Evolutionary conservation across 2,329 filamentous ascomycete species (phyloP).

Genomic region (Claviceps digitariae): DNA sequence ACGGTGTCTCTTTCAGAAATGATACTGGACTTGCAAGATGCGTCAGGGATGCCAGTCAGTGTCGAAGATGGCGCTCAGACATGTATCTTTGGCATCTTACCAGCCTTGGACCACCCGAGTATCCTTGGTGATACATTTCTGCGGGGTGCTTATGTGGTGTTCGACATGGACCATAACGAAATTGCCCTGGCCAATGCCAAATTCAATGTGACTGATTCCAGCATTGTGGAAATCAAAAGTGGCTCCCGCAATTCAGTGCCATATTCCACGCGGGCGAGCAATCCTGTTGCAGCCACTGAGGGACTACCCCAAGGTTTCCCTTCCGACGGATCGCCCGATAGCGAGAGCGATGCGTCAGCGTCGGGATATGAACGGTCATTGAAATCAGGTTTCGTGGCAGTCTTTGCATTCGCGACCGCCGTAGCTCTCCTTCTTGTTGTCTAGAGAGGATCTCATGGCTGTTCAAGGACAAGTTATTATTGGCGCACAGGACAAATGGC

Average conservation of each 20-base stretch:
- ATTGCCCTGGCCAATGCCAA: slow-evolving; percentile 56
- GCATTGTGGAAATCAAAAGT: slow-evolving; percentile 40
- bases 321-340: neutral
- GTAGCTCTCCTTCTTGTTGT: neutral
- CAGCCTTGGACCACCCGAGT: slow-evolving; percentile 38
- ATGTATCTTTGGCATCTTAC: slow-evolving; percentile 56
- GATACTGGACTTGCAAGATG: slow-evolving; percentile 36
- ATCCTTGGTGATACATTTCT: slow-evolving; percentile 65
- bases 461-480: no score
- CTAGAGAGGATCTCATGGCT: neutral
- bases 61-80: slow-evolving; percentile 40
- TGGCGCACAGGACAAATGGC: no score
- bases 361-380: neutral
- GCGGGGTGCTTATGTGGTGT: slow-evolving; percentile 62
- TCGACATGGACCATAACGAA: slow-evolving; percentile 58
- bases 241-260: slow-evolving; percentile 19
- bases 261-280: slow-evolving; percentile 20
- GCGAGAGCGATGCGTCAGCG: neutral
- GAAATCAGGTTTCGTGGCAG: neutral
- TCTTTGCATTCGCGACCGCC: neutral
- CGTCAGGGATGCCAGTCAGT: slow-evolving; percentile 24
- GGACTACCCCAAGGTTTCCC: neutral
- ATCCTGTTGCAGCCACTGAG: slow-evolving; percentile 33
- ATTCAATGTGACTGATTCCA: slow-evolving; percentile 36
- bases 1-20: slow-evolving; percentile 45